Evolutionary conservation across 2,329 filamentous ascomycete genomes (phyloP), one percentile per base, ranked within the genome.

Genomic region (Colletotrichum eremochloae): DNA sequence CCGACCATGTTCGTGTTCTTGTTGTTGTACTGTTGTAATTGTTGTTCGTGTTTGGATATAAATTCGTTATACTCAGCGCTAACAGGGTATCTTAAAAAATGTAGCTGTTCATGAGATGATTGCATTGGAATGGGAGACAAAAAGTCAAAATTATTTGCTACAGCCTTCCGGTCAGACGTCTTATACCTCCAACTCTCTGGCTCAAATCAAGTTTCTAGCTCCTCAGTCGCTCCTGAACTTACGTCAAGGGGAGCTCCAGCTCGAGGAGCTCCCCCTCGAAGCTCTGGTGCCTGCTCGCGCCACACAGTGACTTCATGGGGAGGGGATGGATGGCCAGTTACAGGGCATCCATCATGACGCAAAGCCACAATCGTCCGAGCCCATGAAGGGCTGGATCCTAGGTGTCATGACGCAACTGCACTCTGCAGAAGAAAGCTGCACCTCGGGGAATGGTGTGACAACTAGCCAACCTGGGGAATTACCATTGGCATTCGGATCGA

Each of bases 401-500:
- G 69, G 56, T 58, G 44, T 57, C 71, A 75, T 75, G 73, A 75
- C 73, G 73, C 73, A 75, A 74, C 65, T 70, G 29, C 52, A 48
- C 66, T 66, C 70, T 68, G 15, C 36, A 58, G 33, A 50, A 72
- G 55, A 53, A 44, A 70, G 63, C 57, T 55, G 67, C 52, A 63
- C 24, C 56, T 74, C 61, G 68, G 55, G 67, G 57, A 55, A 74
- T 72, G 73, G 73, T 75, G 73, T 68, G 73, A 74, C 73, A 69
- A 64, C 24, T 31, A 55, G 40, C 52, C 33, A 57, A 57, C 46
- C 66, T 53, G 40, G 65, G 40, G 48, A 50, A 53, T 36, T 63
- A 33, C 63, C 73, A 75, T 74, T 75, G 71, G 73, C 44, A 61
- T 70, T 84, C 83, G 4, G 80, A 76, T 44, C 62, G 74, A 18